A percentile compares a stretch with the other conserved stretches of the same genome.
Evolutionary conservation across 2,329 filamentous ascomycete species (phyloP).

Genomic region (Pseudonectria buxi): DNA sequence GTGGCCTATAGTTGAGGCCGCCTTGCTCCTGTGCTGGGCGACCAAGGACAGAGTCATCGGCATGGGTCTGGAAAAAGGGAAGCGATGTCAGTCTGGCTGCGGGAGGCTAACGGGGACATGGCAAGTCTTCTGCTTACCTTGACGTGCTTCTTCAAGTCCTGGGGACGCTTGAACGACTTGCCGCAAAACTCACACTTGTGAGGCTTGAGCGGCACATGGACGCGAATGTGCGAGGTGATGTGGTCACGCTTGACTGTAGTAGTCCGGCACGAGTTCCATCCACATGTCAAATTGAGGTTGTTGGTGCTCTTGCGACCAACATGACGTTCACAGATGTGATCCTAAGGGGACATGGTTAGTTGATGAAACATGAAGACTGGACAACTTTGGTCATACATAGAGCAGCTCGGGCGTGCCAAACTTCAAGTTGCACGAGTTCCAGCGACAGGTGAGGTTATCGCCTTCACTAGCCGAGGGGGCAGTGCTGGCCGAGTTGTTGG

Average conservation of each 20-base stretch:
- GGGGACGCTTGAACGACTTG: conserved; percentile 97
- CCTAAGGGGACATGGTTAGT: conserved; percentile 45
- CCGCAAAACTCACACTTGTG: conserved; percentile 99
- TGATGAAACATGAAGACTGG: not conserved
- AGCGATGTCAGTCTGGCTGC: conserved; percentile 14
- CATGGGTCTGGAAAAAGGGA: conserved; percentile 67
- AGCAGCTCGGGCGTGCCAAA: conserved; percentile 52
- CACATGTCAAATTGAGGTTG: conserved; percentile 94
- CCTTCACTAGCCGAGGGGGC: conserved; percentile 35
- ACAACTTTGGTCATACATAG: conserved; percentile 42
- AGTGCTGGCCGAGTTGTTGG: conserved; percentile 36
- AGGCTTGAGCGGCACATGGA: conserved; percentile 97
- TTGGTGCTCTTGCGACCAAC: conserved; percentile 98
- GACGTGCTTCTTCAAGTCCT: conserved; percentile 98
- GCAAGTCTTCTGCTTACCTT: conserved; percentile 49
- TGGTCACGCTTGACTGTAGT: conserved; percentile 98
- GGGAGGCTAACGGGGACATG: not conserved
- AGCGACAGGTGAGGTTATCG: conserved; percentile 55
- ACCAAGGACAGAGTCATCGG: conserved; percentile 78
- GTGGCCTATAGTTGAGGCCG: conserved; percentile 49
- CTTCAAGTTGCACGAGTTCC: conserved; percentile 53
- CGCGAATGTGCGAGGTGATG: conserved; percentile 97
- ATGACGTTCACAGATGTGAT: conserved; percentile 97
- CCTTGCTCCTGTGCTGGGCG: conserved; percentile 46
- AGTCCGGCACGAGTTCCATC: conserved; percentile 93